Evolutionary conservation across 176 grass and related monocot genomes (phyloP), one percentile per base, ranked within the genome.

Genomic region (Panicum miliaceum): DNA sequence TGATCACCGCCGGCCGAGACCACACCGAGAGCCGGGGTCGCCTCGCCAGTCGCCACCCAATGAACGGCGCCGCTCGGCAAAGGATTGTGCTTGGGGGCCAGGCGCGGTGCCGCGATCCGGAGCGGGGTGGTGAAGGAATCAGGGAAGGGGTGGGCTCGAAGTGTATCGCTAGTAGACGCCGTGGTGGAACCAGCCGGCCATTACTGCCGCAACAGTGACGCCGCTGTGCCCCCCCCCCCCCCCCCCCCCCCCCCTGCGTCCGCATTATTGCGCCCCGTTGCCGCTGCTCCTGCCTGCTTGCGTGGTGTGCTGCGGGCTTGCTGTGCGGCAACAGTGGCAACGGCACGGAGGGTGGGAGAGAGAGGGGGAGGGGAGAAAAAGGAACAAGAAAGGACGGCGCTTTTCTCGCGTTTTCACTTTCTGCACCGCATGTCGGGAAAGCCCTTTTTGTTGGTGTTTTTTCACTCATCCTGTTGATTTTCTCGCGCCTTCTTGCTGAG

Each of bases 381-480:
- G 56, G 45, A 81, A 15, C n/a, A 35, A 54, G 42, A 73, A 90
- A 90, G 36, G 73, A 65, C 61, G 19, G 12, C 79, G 38, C 84
- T 83, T 83, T 86, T 79, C 83, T 46, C 72, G 43, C 78, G 56
- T 57, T 78, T 82, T 72, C 80, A 23, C 79, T 86, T 82, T 86
- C 73, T 86, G 84, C 57, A 48, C 79, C 73, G 35, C 84, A 14
- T 90, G 88, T 83, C 79, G 73, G 84, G 32, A 40, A 88, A 66
- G 57, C 22, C 65, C 46, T 46, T 40, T 66, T 32, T 78, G 45
- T 22, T 79, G 63, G 41, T 69, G 32, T 64, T 65, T 40, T 58
- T 79, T 11, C 3, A 11, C 8, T 70, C 77, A 13, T 78, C 27
- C 29, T 45, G 26, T 2, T 51, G 26, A 26, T 64, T 52, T 68